phyloP scores from a whole-genome alignment of 257 asterid species.

The Solanum peruvianum region DNA sequence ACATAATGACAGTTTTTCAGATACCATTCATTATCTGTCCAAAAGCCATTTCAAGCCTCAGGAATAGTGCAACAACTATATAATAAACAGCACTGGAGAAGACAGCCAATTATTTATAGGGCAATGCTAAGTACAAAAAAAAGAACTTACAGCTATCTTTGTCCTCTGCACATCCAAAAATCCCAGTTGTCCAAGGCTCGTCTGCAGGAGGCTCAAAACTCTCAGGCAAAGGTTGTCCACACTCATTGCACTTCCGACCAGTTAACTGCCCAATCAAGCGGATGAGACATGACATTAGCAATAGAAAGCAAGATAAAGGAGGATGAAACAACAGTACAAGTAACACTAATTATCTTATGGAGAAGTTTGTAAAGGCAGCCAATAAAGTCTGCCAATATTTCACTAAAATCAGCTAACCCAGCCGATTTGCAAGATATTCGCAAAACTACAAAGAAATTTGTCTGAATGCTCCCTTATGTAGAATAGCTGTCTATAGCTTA shows the following conservation, averaged over 20 bases:
- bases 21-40: not conserved
- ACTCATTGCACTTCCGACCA: constrained; percentile 80
- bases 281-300: not conserved
- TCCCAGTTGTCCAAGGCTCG: constrained; percentile 95
- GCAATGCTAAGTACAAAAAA: not conserved
- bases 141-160: constrained; percentile 70
- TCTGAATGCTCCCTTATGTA: not conserved
- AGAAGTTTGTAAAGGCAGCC: not conserved
- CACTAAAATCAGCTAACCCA: not conserved
- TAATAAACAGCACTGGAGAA: not conserved
- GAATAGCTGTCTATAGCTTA: not conserved
- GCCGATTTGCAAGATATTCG: not conserved
- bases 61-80: not conserved
- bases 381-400: not conserved
- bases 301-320: not conserved
- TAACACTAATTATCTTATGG: not conserved
- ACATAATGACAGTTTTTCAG: not conserved
- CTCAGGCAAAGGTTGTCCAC: constrained; percentile 97
- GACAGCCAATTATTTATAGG: not conserved
- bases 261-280: constrained; percentile 42
- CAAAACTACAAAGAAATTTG: not conserved
- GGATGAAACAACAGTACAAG: not conserved
- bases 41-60: not conserved
- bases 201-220: constrained; percentile 89
- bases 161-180: constrained; percentile 77